These are phyloP conservation scores for Pseudocercospora macadamiae DNA, from an alignment of 2,329 filamentous ascomycete genomes.

Conservation along the genomic window DNA sequence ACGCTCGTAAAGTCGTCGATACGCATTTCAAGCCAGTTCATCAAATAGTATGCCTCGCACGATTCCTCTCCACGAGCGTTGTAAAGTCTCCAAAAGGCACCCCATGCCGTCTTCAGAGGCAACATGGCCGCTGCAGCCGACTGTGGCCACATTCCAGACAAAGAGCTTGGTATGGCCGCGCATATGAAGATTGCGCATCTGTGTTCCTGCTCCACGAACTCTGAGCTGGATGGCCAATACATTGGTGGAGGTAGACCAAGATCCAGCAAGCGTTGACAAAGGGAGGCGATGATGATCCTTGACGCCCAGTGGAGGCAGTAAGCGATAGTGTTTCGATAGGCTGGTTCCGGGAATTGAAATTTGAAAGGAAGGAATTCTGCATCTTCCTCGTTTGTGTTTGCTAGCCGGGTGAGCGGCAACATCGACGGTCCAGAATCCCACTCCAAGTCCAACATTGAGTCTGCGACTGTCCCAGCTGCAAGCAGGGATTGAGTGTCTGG, in stretches of 20 bases:
- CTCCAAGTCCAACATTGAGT: background rate
- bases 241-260: background rate
- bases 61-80: no score
- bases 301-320: background rate
- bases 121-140: background rate
- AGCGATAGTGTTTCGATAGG: background rate
- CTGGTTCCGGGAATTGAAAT: background rate
- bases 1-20: background rate
- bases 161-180: background rate
- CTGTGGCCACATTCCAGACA: background rate
- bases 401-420: background rate
- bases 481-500: background rate
- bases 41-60: background rate
- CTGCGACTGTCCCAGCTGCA: background rate
- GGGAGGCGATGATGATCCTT: background rate
- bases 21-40: background rate
- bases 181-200: background rate
- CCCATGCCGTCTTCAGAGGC: background rate
- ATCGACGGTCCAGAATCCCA: background rate
- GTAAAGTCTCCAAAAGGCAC: background rate
- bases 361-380: background rate
- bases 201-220: background rate
- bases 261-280: background rate
- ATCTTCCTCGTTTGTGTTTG: background rate
- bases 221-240: background rate